Conservation (phyloP, 345 rosid species). For the Hibiscus mutabilis region DNA sequence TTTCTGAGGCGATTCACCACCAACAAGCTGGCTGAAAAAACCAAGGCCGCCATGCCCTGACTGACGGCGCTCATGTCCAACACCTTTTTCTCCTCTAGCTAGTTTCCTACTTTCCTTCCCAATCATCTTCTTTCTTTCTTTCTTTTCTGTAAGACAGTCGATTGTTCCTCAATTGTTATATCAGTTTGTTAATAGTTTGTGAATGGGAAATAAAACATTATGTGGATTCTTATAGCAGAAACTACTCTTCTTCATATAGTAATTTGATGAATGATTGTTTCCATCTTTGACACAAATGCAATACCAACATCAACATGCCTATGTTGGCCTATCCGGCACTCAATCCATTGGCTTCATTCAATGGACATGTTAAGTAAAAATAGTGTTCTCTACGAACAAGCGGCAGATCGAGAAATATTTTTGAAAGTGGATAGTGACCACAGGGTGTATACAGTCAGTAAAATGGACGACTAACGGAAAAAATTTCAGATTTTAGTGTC, state of each 20-base stretch:
- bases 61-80: background rate
- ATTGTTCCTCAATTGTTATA: background rate
- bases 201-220: background rate
- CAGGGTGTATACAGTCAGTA: no score
- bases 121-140: background rate
- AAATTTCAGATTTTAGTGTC: no score
- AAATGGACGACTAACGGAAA: no score
- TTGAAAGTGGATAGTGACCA: no score
- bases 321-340: no score
- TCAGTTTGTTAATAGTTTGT: conserved; percentile 1
- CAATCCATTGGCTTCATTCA: background rate
- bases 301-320: no score
- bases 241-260: no score
- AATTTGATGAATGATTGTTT: no score
- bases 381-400: no score
- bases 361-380: background rate
- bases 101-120: background rate
- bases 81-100: background rate
- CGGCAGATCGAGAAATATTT: no score
- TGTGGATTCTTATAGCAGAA: background rate
- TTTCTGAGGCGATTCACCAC: conserved; percentile 21
- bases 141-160: background rate
- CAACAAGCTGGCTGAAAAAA: conserved; percentile 12
- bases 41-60: background rate
- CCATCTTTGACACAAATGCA: no score